A percentile compares a stretch with the other conserved stretches of the same genome.
Conservation (phyloP, 306 rosid species). For the Mucuna pruriens region DNA sequence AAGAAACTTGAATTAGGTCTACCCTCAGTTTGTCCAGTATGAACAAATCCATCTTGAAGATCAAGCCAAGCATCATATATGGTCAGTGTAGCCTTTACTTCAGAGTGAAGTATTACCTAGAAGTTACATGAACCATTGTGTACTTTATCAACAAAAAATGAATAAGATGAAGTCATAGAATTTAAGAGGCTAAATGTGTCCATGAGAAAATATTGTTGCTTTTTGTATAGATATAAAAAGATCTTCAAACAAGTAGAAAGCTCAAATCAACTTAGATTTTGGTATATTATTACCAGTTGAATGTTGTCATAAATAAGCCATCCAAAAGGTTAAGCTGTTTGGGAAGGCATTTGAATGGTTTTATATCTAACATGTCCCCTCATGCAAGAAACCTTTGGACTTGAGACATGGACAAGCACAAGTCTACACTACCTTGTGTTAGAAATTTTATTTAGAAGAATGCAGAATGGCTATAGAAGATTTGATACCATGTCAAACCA, state of each 20-base stretch:
- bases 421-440: background rate
- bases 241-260: conserved; percentile 25
- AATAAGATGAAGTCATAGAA: conserved; percentile 29
- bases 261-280: conserved; percentile 23
- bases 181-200: conserved; percentile 19
- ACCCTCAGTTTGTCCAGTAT: conserved; percentile 67
- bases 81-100: conserved; percentile 86
- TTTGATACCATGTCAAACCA: conserved; percentile 10
- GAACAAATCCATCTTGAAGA: conserved; percentile 97
- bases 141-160: conserved; percentile 34
- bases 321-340: background rate
- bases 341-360: background rate
- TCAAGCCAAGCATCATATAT: conserved; percentile 94
- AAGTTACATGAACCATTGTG: conserved; percentile 45
- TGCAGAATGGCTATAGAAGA: conserved; percentile 14
- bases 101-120: conserved; percentile 92
- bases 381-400: background rate
- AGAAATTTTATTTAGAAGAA: background rate
- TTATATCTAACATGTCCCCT: background rate
- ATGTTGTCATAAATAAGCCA: conserved; percentile 3
- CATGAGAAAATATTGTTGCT: background rate
- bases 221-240: background rate
- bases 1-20: conserved; percentile 78
- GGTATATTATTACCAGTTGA: conserved; percentile 11
- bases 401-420: background rate